Evolutionary conservation across 1,139 yeast genomes (phyloP).

Genomic region (Hyphopichia pseudoburtonii): DNA sequence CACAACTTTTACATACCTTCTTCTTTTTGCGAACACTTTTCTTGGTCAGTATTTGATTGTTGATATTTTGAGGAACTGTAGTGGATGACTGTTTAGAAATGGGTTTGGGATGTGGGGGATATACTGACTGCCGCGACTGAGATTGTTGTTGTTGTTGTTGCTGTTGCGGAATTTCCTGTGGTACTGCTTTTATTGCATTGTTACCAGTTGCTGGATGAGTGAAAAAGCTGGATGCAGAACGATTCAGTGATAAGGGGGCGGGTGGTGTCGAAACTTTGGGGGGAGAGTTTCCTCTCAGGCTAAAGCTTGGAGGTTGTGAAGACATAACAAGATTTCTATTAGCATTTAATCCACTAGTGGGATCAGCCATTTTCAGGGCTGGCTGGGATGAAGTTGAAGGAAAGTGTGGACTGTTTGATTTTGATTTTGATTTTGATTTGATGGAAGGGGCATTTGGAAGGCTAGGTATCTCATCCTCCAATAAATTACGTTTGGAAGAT

Average conservation of each 20-base stretch:
- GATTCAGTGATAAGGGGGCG: too few species aligned
- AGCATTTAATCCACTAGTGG: not conserved
- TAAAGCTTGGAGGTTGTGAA: not conserved
- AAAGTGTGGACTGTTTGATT: not conserved
- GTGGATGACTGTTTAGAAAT: slow-evolving; percentile 1
- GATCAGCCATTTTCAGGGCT: not conserved
- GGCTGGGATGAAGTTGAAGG: not conserved
- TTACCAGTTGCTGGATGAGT: too few species aligned
- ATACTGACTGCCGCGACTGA: slow-evolving; percentile 13
- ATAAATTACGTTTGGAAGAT: slow-evolving; percentile 5
- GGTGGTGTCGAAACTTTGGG: not conserved
- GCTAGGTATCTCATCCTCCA: slow-evolving; percentile 1
- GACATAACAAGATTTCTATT: not conserved
- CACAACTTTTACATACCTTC: slow-evolving; percentile 63
- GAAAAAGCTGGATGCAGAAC: too few species aligned
- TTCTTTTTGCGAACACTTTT: slow-evolving; percentile 24
- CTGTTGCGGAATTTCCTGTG: not conserved
- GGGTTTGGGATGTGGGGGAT: slow-evolving; percentile 4
- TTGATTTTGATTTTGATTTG: not conserved
- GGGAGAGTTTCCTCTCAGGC: not conserved
- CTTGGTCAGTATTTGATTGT: slow-evolving; percentile 5
- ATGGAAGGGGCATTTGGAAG: not conserved
- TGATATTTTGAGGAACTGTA: slow-evolving; percentile 1
- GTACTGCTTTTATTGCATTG: too few species aligned
- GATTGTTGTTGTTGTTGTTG: slow-evolving; percentile 12